These are phyloP conservation scores for Drechslerella dactyloides DNA, from an alignment of 2,329 filamentous ascomycete species.

Conservation along the genomic window DNA sequence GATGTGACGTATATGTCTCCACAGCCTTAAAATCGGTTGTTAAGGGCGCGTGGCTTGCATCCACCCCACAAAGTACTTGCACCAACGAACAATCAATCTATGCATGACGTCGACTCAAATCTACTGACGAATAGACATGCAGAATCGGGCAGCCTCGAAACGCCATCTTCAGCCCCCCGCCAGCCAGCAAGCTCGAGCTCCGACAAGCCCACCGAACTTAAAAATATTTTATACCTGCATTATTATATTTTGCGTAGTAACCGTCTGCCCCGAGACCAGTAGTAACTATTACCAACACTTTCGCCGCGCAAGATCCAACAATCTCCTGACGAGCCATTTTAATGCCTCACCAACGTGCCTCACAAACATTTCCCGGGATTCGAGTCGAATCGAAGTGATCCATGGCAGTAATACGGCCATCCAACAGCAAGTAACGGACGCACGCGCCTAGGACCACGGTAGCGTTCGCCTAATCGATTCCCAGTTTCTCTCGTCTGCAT, in stretches of 20 bases:
- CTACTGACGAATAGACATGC: neutral
- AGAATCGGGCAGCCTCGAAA: neutral
- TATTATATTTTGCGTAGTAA: no score
- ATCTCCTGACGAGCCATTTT: conserved; percentile 4
- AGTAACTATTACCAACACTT: conserved; percentile 9
- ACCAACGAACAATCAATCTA: neutral
- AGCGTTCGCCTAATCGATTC: no score
- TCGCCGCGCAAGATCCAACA: conserved; percentile 26
- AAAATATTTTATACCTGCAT: no score
- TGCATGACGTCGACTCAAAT: neutral
- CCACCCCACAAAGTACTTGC: no score
- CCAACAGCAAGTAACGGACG: no score
- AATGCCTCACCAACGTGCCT: neutral
- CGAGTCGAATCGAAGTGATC: no score
- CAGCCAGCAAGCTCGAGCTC: neutral
- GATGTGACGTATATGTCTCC: neutral
- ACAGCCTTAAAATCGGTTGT: neutral
- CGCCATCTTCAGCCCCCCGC: neutral
- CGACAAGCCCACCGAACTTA: neutral
- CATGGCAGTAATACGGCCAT: no score
- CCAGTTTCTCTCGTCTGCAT: no score
- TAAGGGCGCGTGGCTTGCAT: no score
- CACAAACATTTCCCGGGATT: neutral
- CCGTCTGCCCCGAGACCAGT: neutral
- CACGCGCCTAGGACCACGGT: no score